Evolutionary conservation across 805 yeast genomes (phyloP).

Genomic region (Blastobotrys mokoenaii): DNA sequence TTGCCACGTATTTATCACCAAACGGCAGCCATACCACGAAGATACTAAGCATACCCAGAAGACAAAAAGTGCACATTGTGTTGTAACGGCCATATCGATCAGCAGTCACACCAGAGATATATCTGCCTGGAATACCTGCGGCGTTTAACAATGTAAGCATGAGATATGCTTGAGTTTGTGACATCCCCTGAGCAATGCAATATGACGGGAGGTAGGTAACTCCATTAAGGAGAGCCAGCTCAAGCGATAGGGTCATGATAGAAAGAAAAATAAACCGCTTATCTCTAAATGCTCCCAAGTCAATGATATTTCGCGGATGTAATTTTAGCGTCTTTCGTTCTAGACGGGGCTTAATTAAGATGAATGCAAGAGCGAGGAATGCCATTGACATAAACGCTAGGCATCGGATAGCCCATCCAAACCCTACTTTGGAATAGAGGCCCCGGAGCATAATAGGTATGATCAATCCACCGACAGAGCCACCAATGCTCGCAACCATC

Average conservation of each 20-base stretch:
- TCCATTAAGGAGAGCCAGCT: slow-evolving; percentile 39
- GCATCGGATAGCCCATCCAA: slow-evolving; percentile 51
- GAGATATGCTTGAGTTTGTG: slow-evolving; percentile 36
- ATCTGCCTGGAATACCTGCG: slow-evolving; percentile 37
- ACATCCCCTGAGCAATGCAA: slow-evolving; percentile 38
- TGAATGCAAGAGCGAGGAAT: slow-evolving; percentile 30
- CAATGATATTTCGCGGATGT: slow-evolving; percentile 26
- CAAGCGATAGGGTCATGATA: slow-evolving; percentile 38
- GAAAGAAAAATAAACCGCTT: slow-evolving; percentile 36
- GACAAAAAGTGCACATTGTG: slow-evolving; percentile 34
- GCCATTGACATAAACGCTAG: slow-evolving; percentile 40
- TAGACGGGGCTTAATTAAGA: slow-evolving; percentile 37
- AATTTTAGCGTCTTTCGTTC: slow-evolving; percentile 21
- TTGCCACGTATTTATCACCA: slow-evolving; percentile 30
- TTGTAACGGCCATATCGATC: slow-evolving; percentile 47
- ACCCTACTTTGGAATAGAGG: slow-evolving; percentile 44
- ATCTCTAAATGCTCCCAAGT: slow-evolving; percentile 36
- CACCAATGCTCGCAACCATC: slow-evolving; percentile 45
- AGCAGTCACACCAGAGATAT: slow-evolving; percentile 36
- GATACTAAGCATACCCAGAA: slow-evolving; percentile 26
- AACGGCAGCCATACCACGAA: slow-evolving; percentile 37
- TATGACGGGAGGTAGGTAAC: slow-evolving; percentile 47
- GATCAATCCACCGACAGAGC: slow-evolving; percentile 47
- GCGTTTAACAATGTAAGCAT: slow-evolving; percentile 39
- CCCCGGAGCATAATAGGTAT: slow-evolving; percentile 46